A percentile compares a stretch with the other conserved stretches of the same genome.
Conservation (phyloP, 306 rosid genomes). For the Boehmeria nivea region DNA sequence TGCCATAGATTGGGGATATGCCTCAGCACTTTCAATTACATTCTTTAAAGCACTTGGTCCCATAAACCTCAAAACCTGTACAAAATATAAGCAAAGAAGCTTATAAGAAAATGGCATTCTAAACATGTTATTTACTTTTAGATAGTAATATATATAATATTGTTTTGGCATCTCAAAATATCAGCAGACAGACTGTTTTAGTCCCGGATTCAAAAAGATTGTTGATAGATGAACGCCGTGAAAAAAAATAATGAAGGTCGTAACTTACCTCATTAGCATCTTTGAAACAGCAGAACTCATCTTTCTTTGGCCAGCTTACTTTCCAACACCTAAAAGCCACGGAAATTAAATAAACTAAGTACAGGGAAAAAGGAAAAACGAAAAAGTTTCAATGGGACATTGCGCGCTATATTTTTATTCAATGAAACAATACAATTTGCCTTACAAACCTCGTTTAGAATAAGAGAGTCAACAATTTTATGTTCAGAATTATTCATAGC, state of each 20-base stretch:
- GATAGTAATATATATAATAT: no score
- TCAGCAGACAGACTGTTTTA: no score
- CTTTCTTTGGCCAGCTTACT: slow-evolving; percentile 47
- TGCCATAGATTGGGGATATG: not conserved
- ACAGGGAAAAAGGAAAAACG: not conserved
- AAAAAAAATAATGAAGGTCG: no score
- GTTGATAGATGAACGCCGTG: no score
- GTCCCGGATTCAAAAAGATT: no score
- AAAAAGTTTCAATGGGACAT: not conserved
- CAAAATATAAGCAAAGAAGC: not conserved
- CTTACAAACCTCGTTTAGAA: no score
- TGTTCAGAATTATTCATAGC: no score
- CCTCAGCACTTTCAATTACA: slow-evolving; percentile 14
- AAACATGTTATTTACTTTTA: not conserved
- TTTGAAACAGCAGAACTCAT: slow-evolving; percentile 31
- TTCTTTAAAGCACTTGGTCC: slow-evolving; percentile 23
- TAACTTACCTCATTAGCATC: slow-evolving; percentile 53
- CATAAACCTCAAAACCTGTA: slow-evolving; percentile 19
- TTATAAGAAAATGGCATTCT: not conserved
- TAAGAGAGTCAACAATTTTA: no score
- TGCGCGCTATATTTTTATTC: not conserved
- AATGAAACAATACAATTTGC: not conserved
- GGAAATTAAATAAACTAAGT: not conserved
- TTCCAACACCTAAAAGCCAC: slow-evolving; percentile 37
- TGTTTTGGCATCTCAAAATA: no score